Evolutionary conservation across 1,284 basidiomycete species (phyloP).

Genomic region (Apiotrichum akiyoshidainum): DNA sequence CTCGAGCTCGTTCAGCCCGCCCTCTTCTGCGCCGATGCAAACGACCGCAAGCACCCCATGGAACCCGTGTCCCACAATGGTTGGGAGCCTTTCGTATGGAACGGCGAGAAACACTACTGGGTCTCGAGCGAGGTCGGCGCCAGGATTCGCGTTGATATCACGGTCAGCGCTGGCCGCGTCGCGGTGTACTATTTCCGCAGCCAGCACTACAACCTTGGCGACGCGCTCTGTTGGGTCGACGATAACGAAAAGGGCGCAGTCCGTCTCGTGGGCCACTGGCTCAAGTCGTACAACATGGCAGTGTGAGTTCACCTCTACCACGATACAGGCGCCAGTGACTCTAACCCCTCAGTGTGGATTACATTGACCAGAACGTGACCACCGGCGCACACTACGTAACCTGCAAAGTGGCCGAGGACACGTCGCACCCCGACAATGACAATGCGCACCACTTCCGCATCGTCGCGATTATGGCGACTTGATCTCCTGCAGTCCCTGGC

Average conservation of each 20-base stretch:
- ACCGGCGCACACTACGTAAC: slow-evolving; percentile 44
- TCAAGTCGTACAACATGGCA: slow-evolving; percentile 45
- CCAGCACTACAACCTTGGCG: slow-evolving; percentile 48
- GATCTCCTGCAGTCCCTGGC: background rate
- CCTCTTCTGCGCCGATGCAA: slow-evolving; percentile 50
- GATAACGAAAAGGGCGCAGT: slow-evolving; percentile 48
- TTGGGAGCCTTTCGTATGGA: slow-evolving; percentile 48
- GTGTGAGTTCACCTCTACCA: slow-evolving; percentile 28
- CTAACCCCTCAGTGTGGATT: slow-evolving; percentile 35
- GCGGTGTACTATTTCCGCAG: slow-evolving; percentile 51
- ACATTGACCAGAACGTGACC: slow-evolving; percentile 50
- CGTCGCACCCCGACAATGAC: slow-evolving; percentile 42
- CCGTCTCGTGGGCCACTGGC: slow-evolving; percentile 46
- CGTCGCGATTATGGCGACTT: slow-evolving; percentile 52
- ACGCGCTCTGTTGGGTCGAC: slow-evolving; percentile 52
- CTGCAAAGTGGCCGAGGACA: slow-evolving; percentile 46
- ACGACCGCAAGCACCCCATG: slow-evolving; percentile 45
- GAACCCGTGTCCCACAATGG: slow-evolving; percentile 35
- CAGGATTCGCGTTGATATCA: slow-evolving; percentile 46
- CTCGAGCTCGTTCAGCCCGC: slow-evolving; percentile 39
- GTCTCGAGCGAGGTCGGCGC: slow-evolving; percentile 39
- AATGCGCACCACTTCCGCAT: slow-evolving; percentile 51
- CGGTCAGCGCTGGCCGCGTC: slow-evolving; percentile 45
- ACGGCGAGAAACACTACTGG: slow-evolving; percentile 50
- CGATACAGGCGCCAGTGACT: background rate